Base-by-base conservation (phyloP, 2,329 filamentous ascomycete genomes). In the Fulvia fulva region DNA sequence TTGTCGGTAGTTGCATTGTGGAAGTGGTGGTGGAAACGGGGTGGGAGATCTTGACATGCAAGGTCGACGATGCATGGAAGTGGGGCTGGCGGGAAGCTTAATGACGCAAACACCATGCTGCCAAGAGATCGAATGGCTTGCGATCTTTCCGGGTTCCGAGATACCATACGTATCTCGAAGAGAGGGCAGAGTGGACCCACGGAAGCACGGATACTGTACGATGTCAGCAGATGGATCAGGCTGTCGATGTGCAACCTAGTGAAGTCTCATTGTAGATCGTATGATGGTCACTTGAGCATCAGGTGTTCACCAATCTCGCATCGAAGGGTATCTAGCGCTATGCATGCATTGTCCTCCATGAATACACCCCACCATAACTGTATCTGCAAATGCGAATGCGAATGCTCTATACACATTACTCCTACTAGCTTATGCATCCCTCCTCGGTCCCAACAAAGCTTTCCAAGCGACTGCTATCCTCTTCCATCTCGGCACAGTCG, bases 381-480 rank as follows among this genome's bases (percentile, higher is more conserved):
- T 7, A 41, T 41, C 5, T 41, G 14, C 5, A 19, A 41, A 41
- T 41, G 37, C 37, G 25, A 23, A 56, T 56, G 23, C 50, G 51
- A 28, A 28, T 21, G 30, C 26, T 47, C 41, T 56, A n/a, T 52
- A 51, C 46, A 58, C 45, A 60, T 53, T 44, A 51, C 56, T 43
- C 46, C 21, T 61, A 41, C n/a, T 51, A n/a, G n/a, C 43, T 16
- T 49, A 49, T 12, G 43, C 56, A 26, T n/a, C 2, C 23, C 44
- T 46, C 52, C 41, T 47, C 41, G 67, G 65, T 19, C 68, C 65
- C 22, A 61, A 75, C 72, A 87, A 71, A 6, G 82, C 80, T 64
- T 73, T 78, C 82, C 83, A 87, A 28, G 83, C 85, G 28, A 87
- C 83, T 58, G 71, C 70, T 25, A 87, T 66, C 59, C 85, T 77